Evolutionary conservation across 2,329 filamentous ascomycete genomes (phyloP), one percentile per base, ranked within the genome.

Genomic region (Gremmenia infestans): DNA sequence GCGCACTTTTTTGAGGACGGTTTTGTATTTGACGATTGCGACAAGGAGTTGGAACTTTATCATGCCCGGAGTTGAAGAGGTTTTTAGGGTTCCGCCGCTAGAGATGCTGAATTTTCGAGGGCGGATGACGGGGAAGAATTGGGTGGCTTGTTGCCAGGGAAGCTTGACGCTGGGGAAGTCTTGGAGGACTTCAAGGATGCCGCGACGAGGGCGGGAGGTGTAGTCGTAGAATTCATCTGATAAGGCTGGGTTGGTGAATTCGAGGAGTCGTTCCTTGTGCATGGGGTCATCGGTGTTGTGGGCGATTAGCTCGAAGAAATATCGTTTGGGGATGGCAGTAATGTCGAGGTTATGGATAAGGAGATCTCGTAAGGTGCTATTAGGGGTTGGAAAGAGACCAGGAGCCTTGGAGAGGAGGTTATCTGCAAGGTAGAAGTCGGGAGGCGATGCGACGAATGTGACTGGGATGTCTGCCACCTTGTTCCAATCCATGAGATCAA

Each of bases 151-250:
- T 54, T 87, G 77, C 73, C 86, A 89, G 0, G 94, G 92, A 2
- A 99, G 83, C 59, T 86, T 86, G 53, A 97, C 87, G 0, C 83
- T 87, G 43, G 88, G 81, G 65, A 99, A 99, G 65, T 99, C 94
- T 55, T 93, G 86, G 28, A 99, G 80, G 3, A 96, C 87, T 72
- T 99, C 94, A 5, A 99, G 76, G 55, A 97, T 96, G 56, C 89
- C 95, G 36, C 94, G 86, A 36, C 91, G 86, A 0, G 93, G 89
- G 8, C 94, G 85, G 0, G 92, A 92, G 1, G 94, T 94, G 69
- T 99, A 99, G 73, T 99, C 93, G 74, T 90, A 97, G 54, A 96
- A 86, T 65, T 99, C 94, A 64, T 97, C 91, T 5, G 93, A 83
- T 65, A 87, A 89, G 47, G 88, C 81, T 0, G 90, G 84, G 65